These are phyloP conservation scores for Pulveroboletus frians DNA, from an alignment of 768 basidiomycete species.

Conservation along the genomic window DNA sequence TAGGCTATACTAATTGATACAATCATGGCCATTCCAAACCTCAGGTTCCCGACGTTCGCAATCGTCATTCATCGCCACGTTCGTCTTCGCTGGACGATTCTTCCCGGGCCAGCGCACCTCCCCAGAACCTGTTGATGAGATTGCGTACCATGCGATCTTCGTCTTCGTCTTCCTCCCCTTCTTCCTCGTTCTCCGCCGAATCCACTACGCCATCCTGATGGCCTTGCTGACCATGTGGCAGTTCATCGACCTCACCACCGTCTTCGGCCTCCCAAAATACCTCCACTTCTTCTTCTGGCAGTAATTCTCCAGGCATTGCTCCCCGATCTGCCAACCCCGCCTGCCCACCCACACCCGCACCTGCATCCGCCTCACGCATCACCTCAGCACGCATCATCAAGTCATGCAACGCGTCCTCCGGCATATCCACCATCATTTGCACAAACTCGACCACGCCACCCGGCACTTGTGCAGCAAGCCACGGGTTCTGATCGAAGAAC, in stretches of 20 bases:
- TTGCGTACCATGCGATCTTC: conserved; percentile 51
- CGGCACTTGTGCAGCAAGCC: conserved; percentile 52
- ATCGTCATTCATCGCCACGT: neutral
- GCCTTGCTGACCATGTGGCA: conserved; percentile 14
- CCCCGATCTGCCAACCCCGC: conserved; percentile 20
- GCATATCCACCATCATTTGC: conserved; percentile 48
- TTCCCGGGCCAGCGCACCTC: conserved; percentile 22
- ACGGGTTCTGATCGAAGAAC: conserved; percentile 53
- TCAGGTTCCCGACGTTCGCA: neutral
- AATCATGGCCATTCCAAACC: neutral
- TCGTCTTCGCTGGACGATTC: conserved; percentile 21
- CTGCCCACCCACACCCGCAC: conserved; percentile 22
- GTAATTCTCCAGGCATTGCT: conserved; percentile 45
- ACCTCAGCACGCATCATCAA: conserved; percentile 47
- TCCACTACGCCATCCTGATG: conserved; percentile 26
- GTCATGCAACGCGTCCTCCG: conserved; percentile 56
- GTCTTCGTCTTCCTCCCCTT: conserved; percentile 31
- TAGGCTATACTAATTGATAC: neutral
- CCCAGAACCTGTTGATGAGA: conserved; percentile 58
- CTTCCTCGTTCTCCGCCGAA: conserved; percentile 37
- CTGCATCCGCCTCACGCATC: conserved; percentile 30
- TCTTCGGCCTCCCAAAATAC: conserved; percentile 23
- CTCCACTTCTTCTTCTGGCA: conserved; percentile 27
- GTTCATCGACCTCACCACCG: conserved; percentile 24
- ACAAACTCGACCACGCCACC: conserved; percentile 64